These are phyloP conservation scores for Tricholoma hemisulphureum DNA, from an alignment of 768 basidiomycete genomes.

Conservation along the genomic window DNA sequence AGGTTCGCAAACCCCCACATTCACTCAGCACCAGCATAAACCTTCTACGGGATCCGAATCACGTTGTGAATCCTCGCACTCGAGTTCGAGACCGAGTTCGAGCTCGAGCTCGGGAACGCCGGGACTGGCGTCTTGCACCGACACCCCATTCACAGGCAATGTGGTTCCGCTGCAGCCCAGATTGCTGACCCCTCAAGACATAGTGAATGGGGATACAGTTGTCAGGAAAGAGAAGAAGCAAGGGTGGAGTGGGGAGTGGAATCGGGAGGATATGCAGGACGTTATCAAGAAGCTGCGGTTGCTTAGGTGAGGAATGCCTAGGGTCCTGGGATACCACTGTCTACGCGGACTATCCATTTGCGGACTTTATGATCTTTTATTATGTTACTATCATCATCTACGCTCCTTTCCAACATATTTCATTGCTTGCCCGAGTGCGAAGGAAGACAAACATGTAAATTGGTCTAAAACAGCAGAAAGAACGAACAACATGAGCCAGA, in stretches of 20 bases:
- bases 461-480: not conserved
- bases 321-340: not conserved
- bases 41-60: conserved; percentile 2
- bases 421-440: too few species aligned
- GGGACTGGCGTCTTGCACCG: conserved; percentile 6
- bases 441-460: too few species aligned
- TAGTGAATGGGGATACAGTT: conserved; percentile 10
- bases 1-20: not conserved
- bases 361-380: too few species aligned
- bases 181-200: not conserved
- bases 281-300: conserved; percentile 19
- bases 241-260: conserved; percentile 36
- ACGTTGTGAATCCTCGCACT: too few species aligned
- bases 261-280: conserved; percentile 27
- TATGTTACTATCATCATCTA: too few species aligned
- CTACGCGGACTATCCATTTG: too few species aligned
- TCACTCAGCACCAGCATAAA: not conserved
- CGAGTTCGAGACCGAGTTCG: not conserved
- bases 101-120: conserved; percentile 5
- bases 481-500: not conserved
- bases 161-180: conserved; percentile 1
- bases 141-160: conserved; percentile 13
- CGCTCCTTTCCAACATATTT: too few species aligned
- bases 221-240: conserved; percentile 17
- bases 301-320: conserved; percentile 9